Evolutionary conservation across 2,329 filamentous ascomycete genomes (phyloP).

Genomic region (Alternaria brassicae): DNA sequence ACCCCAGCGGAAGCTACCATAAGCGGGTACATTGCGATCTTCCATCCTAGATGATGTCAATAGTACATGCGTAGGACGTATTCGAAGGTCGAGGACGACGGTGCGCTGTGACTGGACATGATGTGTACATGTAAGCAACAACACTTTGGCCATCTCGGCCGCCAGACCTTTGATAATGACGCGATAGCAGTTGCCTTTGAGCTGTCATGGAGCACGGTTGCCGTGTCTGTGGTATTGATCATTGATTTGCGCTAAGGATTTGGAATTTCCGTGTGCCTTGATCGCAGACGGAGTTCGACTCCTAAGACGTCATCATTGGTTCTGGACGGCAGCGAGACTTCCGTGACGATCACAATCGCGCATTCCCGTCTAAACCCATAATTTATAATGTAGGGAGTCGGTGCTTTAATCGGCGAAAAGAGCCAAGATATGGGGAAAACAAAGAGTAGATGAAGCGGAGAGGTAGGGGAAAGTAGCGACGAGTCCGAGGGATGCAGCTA

Average conservation of each 20-base stretch:
- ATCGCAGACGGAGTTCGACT: neutral
- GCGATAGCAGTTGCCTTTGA: neutral
- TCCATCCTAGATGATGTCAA: neutral
- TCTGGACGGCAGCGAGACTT: neutral
- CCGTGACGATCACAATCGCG: slow-evolving; percentile 1
- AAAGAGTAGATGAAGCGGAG: neutral
- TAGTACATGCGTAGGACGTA: neutral
- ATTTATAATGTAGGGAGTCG: neutral
- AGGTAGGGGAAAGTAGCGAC: neutral
- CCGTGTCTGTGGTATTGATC: neutral
- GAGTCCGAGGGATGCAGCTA: neutral
- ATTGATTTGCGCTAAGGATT: neutral
- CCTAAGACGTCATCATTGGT: slow-evolving; percentile 12
- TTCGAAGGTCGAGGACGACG: slow-evolving; percentile 12
- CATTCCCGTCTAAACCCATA: neutral
- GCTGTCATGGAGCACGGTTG: neutral
- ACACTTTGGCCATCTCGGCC: neutral
- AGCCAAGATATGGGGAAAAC: neutral
- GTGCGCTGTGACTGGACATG: slow-evolving; percentile 31
- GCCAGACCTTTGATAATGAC: neutral
- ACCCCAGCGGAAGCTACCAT: slow-evolving; percentile 2
- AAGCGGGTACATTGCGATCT: slow-evolving; percentile 6
- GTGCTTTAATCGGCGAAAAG: neutral
- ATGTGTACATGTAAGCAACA: slow-evolving; percentile 16
- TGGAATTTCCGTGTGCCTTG: slow-evolving; percentile 3